phyloP scores from a whole-genome alignment of 805 yeast genomes.

The Yarrowia porcina region DNA sequence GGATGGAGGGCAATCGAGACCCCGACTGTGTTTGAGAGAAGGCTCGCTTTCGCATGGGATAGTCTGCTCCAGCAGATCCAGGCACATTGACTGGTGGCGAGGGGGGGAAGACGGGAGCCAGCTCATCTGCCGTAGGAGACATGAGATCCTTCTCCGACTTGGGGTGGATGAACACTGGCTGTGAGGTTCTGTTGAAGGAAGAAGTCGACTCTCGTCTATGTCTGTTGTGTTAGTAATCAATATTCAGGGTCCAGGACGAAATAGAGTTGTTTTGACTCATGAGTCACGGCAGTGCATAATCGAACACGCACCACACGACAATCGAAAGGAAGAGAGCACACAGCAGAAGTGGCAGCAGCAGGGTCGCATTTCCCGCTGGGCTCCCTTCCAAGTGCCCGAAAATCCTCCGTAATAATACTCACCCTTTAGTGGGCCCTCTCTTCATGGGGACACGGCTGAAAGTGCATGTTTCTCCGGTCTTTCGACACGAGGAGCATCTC shows the following conservation, averaged over 20 bases:
- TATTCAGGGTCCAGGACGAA: background rate
- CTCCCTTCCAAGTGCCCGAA: background rate
- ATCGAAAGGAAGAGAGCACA: too few species aligned
- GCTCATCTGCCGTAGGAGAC: conserved; percentile 11
- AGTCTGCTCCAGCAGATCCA: background rate
- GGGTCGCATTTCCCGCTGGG: background rate
- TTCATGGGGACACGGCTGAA: conserved; percentile 58
- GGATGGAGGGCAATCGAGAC: conserved; percentile 14
- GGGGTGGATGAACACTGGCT: conserved; percentile 22
- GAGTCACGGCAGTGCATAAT: conserved; percentile 7
- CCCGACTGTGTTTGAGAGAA: conserved; percentile 4
- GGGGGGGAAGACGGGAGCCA: conserved; percentile 15
- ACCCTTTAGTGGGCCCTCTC: conserved; percentile 60
- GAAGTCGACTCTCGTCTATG: conserved; percentile 19
- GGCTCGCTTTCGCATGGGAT: conserved; percentile 21
- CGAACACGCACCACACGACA: background rate
- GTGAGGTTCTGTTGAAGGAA: conserved; percentile 8
- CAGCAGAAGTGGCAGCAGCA: too few species aligned
- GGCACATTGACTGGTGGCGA: conserved; percentile 9
- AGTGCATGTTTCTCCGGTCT: conserved; percentile 51
- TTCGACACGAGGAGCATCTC: conserved; percentile 51
- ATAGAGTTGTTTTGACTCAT: background rate
- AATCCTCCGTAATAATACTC: conserved; percentile 6
- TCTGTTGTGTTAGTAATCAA: conserved; percentile 7
- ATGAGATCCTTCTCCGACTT: conserved; percentile 11